Evolutionary conservation across 2,329 filamentous ascomycete species (phyloP), one percentile per base, ranked within the genome.

Genomic region (Diaporthe ampelina): DNA sequence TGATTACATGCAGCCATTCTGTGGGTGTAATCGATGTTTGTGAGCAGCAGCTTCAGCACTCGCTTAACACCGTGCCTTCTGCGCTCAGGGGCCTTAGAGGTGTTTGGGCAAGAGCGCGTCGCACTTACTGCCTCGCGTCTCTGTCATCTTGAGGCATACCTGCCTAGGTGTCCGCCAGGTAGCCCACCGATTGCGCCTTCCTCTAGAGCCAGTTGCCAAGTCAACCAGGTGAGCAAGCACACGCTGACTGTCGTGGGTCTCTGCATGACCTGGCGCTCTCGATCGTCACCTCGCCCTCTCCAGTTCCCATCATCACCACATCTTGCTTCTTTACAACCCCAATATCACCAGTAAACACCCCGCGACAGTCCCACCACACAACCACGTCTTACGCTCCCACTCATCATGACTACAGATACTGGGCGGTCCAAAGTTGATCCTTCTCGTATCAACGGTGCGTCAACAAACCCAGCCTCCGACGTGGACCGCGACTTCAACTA

Each of bases 401-500:
- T 71, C 57, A 69, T 54, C 67, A 74, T 74, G 72, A 71, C 68
- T 57, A 70, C 48, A 74, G 67, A 67, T 37, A 57, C 57, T n/a
- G 26, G 40, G 19, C 45, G n/a, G 40, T 1, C 45, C 29, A 43
- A 43, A 26, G 11, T 45, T 37, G 45, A 24, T 59, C 48, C 32
- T 17, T 13, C 6, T 43, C 19, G 15, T 17, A 5, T 63, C 50
- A 43, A 63, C 32, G 29, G 24, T 24, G 19, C 24, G 15, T 54
- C 21, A 54, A 17, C 45, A 50, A 29, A 15, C 15, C 35, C 70
- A 24, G 17, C 13, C 48, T n/a, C 37, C 32, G 35, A 72, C 57
- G 11, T 17, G 17, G 32, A 40, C 40, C 19, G 17, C 8, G 56
- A 37, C 43, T 10, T 13, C n/a, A 24, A 52, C n/a, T 7, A 1